These are phyloP conservation scores for Akanthomyces uredinophilus DNA, from an alignment of 2,329 filamentous ascomycete species.

Conservation along the genomic window DNA sequence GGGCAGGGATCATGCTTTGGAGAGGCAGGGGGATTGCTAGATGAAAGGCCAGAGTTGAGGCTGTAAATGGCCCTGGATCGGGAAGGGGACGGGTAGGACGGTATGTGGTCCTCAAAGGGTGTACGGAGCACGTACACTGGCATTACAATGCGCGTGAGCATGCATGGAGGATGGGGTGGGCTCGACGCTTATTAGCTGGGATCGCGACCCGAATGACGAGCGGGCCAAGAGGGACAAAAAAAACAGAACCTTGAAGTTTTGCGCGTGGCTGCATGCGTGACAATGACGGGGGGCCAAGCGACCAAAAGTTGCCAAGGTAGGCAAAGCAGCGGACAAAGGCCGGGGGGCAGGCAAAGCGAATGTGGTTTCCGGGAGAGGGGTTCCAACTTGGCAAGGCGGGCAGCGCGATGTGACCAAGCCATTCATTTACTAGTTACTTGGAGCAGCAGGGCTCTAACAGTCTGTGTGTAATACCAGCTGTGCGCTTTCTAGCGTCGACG, in stretches of 20 bases:
- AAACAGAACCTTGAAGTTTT: background rate
- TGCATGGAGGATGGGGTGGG: background rate
- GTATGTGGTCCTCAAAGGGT: too few species aligned
- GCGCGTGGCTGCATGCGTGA: background rate
- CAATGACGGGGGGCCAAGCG: background rate
- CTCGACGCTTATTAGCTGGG: background rate
- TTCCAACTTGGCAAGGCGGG: background rate
- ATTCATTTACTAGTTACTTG: background rate
- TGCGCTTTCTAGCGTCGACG: background rate
- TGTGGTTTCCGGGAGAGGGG: background rate
- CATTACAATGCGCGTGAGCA: too few species aligned
- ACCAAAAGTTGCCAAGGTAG: too few species aligned
- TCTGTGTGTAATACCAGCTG: too few species aligned
- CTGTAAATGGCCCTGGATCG: background rate
- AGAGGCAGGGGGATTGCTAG: background rate
- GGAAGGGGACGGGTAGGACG: background rate
- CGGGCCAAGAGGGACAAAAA: background rate
- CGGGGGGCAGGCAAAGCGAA: background rate
- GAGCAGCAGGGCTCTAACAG: background rate
- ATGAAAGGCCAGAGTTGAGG: background rate
- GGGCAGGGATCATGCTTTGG: background rate
- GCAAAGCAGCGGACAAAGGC: background rate
- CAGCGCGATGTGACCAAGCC: background rate
- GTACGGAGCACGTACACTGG: too few species aligned
- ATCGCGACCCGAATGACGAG: background rate